Evolutionary conservation across 1,284 basidiomycete genomes (phyloP).

Genomic region (Boletus sp.): DNA sequence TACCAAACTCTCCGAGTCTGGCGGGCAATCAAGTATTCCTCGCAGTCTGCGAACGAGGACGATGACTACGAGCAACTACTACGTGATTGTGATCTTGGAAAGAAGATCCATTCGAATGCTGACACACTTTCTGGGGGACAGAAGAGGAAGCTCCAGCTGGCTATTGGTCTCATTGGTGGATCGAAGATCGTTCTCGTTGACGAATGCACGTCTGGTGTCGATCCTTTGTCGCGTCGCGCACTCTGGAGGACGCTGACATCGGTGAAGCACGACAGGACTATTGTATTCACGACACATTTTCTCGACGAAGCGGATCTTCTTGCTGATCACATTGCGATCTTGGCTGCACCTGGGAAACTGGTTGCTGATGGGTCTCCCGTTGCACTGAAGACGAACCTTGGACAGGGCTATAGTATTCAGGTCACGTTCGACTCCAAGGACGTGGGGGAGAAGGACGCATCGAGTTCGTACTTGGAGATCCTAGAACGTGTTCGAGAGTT

Average conservation of each 20-base stretch:
- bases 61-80: slow-evolving; percentile 64
- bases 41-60: slow-evolving; percentile 36
- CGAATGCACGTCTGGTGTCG: slow-evolving; percentile 80
- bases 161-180: slow-evolving; percentile 76
- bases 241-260: slow-evolving; percentile 75
- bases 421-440: slow-evolving; percentile 46
- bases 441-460: slow-evolving; percentile 17
- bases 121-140: slow-evolving; percentile 76
- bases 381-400: slow-evolving; percentile 69
- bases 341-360: slow-evolving; percentile 75
- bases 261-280: slow-evolving; percentile 65
- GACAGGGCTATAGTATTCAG: slow-evolving; percentile 71
- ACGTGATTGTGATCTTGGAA: slow-evolving; percentile 69
- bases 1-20: slow-evolving; percentile 75
- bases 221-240: slow-evolving; percentile 76
- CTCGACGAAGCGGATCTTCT: slow-evolving; percentile 82
- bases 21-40: slow-evolving; percentile 70
- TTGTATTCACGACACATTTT: slow-evolving; percentile 77
- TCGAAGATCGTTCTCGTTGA: slow-evolving; percentile 77
- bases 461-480: slow-evolving; percentile 39
- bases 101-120: slow-evolving; percentile 69
- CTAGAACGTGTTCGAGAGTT: slow-evolving; percentile 48
- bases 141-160: slow-evolving; percentile 81
- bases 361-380: slow-evolving; percentile 77
- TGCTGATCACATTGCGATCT: slow-evolving; percentile 74